phyloP scores from a whole-genome alignment of 768 basidiomycete species.

The Phaeotremella skinneri region DNA sequence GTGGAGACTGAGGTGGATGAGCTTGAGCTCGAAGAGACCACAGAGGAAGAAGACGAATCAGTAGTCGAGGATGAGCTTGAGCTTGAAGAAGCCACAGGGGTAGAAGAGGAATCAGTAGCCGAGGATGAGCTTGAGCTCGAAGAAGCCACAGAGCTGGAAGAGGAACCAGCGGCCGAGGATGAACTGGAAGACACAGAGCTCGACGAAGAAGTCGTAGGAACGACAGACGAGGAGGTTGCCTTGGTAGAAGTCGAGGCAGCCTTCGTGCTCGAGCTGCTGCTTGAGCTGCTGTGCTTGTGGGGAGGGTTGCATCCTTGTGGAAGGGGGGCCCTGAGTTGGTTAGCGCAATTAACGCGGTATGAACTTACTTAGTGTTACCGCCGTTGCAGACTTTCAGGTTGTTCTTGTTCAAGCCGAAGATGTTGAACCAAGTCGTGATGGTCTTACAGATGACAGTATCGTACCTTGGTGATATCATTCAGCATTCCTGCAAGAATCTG shows the following conservation, averaged over 20 bases:
- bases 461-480: background rate
- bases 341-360: background rate
- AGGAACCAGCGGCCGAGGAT: constrained; percentile 4
- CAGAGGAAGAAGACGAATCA: constrained; percentile 11
- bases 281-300: constrained; percentile 12
- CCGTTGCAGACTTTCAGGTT: constrained; percentile 27
- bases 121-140: background rate
- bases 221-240: background rate
- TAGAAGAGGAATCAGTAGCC: background rate
- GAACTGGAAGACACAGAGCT: constrained; percentile 1
- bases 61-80: constrained; percentile 6
- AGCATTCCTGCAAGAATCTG: background rate
- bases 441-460: constrained; percentile 9
- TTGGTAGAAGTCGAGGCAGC: constrained; percentile 10
- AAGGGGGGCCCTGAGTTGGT: constrained; percentile 12
- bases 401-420: constrained; percentile 6
- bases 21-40: constrained; percentile 2
- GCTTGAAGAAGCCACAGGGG: background rate
- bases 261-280: constrained; percentile 1
- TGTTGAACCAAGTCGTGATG: constrained; percentile 22
- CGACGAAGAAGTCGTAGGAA: background rate
- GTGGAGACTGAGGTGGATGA: constrained; percentile 12
- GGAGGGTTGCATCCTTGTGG: constrained; percentile 30
- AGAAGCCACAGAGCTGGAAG: constrained; percentile 2
- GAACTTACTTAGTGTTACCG: constrained; percentile 18